A percentile compares a stretch with the other conserved stretches of the same genome.
phyloP scores from a whole-genome alignment of 306 rosid genomes.

The Medicago ruthenica region DNA sequence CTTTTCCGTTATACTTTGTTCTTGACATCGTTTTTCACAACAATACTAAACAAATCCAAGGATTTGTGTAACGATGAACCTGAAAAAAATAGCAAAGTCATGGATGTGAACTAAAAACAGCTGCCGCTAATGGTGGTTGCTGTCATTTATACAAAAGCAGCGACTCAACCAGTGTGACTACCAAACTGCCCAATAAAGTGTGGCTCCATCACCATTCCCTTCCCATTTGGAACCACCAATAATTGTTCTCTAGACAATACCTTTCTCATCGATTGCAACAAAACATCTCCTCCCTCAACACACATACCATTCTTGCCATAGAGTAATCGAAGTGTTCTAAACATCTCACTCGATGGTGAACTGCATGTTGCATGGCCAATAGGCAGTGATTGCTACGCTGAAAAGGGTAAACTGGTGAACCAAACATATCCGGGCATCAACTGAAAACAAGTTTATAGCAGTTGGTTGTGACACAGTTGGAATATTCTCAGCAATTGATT shows the following conservation, averaged over 20 bases:
- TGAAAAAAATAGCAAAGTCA: background rate
- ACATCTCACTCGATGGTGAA: conserved; percentile 41
- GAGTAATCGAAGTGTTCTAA: background rate
- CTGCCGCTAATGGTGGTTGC: background rate
- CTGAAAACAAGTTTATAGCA: background rate
- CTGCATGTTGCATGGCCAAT: conserved; percentile 8
- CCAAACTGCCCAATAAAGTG: conserved; percentile 18
- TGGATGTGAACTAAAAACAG: background rate
- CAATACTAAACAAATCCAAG: background rate
- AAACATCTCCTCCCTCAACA: background rate
- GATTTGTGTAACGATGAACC: background rate
- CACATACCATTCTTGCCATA: background rate
- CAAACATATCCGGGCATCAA: rapidly evolving
- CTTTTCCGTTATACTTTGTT: too few relatives aligned
- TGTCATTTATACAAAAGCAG: background rate
- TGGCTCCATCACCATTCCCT: conserved; percentile 29
- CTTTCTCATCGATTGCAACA: conserved; percentile 36
- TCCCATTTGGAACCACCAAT: conserved; percentile 41
- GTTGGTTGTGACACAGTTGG: conserved; percentile 10
- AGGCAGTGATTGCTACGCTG: conserved; percentile 17
- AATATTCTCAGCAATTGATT: background rate
- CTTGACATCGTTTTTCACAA: too few relatives aligned
- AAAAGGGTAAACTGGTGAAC: rapidly evolving
- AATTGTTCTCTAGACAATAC: conserved; percentile 35
- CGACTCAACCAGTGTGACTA: background rate